Percentiles rank a stretch among this genome's conserved stretches.
Conservation (phyloP, 495 filamentous ascomycete species). For the Entonaema liquescens region DNA sequence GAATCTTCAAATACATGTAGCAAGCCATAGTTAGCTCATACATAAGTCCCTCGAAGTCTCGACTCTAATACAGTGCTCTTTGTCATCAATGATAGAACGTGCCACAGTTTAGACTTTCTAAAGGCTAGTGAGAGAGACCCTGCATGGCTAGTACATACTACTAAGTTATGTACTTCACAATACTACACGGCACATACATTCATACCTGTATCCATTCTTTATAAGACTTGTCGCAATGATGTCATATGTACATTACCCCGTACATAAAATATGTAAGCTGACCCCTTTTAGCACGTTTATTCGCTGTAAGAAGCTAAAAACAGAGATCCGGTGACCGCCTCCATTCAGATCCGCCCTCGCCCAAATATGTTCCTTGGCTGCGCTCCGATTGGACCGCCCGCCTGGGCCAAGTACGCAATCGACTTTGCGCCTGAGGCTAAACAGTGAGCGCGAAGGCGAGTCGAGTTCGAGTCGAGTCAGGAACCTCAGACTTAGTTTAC, state of each 20-base stretch:
- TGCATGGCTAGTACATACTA: background rate
- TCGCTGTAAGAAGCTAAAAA: slow-evolving; percentile 1
- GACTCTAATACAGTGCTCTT: background rate
- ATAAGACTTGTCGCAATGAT: background rate
- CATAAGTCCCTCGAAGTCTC: too few relatives aligned
- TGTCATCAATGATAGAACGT: background rate
- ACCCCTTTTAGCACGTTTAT: background rate
- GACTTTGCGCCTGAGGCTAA: background rate
- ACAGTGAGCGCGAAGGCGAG: too few relatives aligned
- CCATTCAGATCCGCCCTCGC: slow-evolving; percentile 26
- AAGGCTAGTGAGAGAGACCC: background rate
- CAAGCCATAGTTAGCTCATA: too few relatives aligned
- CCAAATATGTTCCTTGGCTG: too few relatives aligned
- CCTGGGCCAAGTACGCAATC: slow-evolving; percentile 28
- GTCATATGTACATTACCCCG: background rate
- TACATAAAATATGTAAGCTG: background rate
- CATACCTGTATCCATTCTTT: too few relatives aligned
- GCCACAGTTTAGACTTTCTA: background rate
- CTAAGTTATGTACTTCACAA: background rate
- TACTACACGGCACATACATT: background rate
- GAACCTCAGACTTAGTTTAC: background rate
- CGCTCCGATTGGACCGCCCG: slow-evolving; percentile 18
- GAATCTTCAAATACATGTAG: too few relatives aligned
- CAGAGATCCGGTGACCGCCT: slow-evolving; percentile 27
- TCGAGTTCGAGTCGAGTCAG: too few relatives aligned